phyloP scores from a whole-genome alignment of 352 stramenopile genomes.

The Globisporangium barbulae region DNA sequence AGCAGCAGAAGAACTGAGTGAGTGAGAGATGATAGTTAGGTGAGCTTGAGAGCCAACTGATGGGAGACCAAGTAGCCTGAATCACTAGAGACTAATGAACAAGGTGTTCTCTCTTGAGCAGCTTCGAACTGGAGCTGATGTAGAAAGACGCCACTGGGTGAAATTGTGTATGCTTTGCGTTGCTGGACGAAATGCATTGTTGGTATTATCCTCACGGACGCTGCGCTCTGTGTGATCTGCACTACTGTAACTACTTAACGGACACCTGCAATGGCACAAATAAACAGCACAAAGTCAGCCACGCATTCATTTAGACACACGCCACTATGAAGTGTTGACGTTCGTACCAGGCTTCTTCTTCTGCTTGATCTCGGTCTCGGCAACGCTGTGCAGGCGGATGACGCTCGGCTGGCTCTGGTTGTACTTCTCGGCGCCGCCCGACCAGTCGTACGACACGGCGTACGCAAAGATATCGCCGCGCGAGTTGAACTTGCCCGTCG shows the following conservation, averaged over 20 bases:
- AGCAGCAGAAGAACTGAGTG: constrained; percentile 9
- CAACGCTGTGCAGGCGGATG: constrained; percentile 91
- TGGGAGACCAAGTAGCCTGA: background rate
- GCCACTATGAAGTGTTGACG: no score
- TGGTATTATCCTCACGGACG: background rate
- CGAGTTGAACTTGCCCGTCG: constrained; percentile 91
- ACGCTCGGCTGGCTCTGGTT: constrained; percentile 85
- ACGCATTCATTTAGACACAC: no score
- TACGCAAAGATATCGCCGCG: constrained; percentile 95
- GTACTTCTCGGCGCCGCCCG: constrained; percentile 90
- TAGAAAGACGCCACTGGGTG: background rate
- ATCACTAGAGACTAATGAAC: background rate
- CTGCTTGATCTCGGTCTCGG: constrained; percentile 94
- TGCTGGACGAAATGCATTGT: constrained; percentile 1
- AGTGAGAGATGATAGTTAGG: background rate
- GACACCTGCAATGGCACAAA: background rate
- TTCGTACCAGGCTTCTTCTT: constrained; percentile 88
- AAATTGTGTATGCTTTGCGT: background rate
- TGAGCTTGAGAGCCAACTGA: background rate
- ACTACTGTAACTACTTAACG: constrained; percentile 16
- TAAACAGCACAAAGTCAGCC: background rate
- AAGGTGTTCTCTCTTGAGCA: no score
- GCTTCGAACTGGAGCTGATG: background rate
- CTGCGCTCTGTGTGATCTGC: background rate
- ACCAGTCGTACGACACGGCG: constrained; percentile 97